Evolutionary conservation across 768 basidiomycete species (phyloP).

Genomic region (Termitomyces sp.): DNA sequence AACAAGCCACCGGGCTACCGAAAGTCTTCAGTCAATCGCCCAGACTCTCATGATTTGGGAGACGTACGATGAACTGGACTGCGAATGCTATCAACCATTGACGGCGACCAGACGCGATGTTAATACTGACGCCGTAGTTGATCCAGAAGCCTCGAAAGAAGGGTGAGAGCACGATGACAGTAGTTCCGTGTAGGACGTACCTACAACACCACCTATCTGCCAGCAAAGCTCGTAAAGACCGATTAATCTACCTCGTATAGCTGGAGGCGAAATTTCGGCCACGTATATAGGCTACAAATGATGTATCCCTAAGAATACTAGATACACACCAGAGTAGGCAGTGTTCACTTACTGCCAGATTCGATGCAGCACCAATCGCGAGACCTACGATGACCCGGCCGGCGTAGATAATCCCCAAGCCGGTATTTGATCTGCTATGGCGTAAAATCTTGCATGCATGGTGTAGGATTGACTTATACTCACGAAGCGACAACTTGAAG

Average conservation of each 20-base stretch:
- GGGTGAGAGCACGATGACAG: background rate
- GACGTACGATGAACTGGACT: constrained; percentile 33
- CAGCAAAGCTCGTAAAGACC: constrained; percentile 48
- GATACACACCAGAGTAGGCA: background rate
- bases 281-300: constrained; percentile 35
- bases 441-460: background rate
- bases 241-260: constrained; percentile 44
- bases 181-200: constrained; percentile 18
- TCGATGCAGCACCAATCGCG: constrained; percentile 35
- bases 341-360: constrained; percentile 25
- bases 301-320: background rate
- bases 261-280: constrained; percentile 42
- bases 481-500: constrained; percentile 32
- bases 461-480: constrained; percentile 7
- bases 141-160: constrained; percentile 30
- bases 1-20: constrained; percentile 31
- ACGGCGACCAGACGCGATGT: constrained; percentile 25
- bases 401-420: constrained; percentile 36
- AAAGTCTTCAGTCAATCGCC: background rate
- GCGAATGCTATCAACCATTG: constrained; percentile 38
- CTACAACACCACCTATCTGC: constrained; percentile 45
- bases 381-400: constrained; percentile 42
- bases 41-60: background rate
- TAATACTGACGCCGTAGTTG: constrained; percentile 32
- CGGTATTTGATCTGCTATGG: constrained; percentile 23